Conservation (phyloP, 768 basidiomycete species). For the Lentinus tigrinus region DNA sequence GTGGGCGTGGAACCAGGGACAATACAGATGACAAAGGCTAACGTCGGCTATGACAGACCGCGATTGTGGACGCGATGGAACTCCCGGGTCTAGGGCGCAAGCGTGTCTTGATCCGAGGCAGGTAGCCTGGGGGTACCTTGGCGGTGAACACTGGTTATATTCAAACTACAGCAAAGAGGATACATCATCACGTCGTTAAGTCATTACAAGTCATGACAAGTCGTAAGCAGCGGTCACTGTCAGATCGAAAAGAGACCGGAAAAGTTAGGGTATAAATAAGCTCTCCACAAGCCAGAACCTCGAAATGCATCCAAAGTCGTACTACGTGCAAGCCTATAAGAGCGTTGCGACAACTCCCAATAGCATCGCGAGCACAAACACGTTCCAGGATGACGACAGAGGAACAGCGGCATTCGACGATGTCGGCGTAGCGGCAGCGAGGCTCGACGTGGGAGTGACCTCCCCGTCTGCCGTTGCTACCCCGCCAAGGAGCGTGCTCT, state of each 20-base stretch:
- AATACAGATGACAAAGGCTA: too few relatives aligned
- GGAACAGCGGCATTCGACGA: constrained; percentile 11
- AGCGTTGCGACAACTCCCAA: neutral
- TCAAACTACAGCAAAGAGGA: neutral
- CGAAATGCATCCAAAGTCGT: neutral
- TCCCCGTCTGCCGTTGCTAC: constrained; percentile 46
- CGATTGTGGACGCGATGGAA: too few relatives aligned
- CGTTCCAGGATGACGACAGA: neutral
- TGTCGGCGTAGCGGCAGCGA: constrained; percentile 26
- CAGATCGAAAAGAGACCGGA: neutral
- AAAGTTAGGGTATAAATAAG: constrained; percentile 18
- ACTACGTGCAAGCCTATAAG: neutral
- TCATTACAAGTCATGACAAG: constrained; percentile 2
- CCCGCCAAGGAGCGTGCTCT: constrained; percentile 52
- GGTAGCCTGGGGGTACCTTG: too few relatives aligned
- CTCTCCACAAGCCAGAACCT: neutral
- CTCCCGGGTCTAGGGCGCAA: too few relatives aligned
- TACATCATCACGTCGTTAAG: constrained; percentile 1
- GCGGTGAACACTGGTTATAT: too few relatives aligned
- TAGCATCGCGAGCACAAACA: neutral
- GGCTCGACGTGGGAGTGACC: constrained; percentile 29
- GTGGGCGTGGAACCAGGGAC: too few relatives aligned
- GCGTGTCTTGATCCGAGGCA: too few relatives aligned
- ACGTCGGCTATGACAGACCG: too few relatives aligned
- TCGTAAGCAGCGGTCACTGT: constrained; percentile 13